Evolutionary conservation across 345 rosid species (phyloP), one percentile per base, ranked within the genome.

Genomic region (Odontarrhena argentea): DNA sequence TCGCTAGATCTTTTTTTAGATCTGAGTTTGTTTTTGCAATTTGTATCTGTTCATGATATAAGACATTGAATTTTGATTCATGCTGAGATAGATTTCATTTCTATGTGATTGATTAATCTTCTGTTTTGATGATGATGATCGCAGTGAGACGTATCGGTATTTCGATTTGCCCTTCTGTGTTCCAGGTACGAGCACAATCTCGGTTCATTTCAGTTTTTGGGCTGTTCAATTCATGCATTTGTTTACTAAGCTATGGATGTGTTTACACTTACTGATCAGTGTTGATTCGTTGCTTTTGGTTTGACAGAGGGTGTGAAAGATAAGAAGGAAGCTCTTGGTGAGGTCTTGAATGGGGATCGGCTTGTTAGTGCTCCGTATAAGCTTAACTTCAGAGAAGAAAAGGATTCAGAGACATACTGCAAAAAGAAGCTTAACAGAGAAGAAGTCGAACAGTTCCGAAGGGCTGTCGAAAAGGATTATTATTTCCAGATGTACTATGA

Each of bases 401-500:
- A 80, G 38, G 86, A 83, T 44, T 81, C 96, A n/a, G 72, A 79
- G 22, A 68, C 76, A 50, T 88, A 76, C 38, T 88, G 96, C 71
- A 71, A 32, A 46, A 80, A 60, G 77, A 81, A 69, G 74, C 84
- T 88, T 67, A 65, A 67, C 0, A 76, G 80, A 57, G 77, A 81
- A 44, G 81, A 88, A 13, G 90, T 88, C 47, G 80, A 78, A 37
- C 70, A 60, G 65, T 88, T 86, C 53, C 68, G 88, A 22, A 73
- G 65, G 34, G 92, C 88, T 2, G 84, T 88, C 18, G 81, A 70
- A 10, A 88, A 88, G 67, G 92, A 88, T 65, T 88, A 81, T 46
- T 88, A 88, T 77, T 88, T 86, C 52, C 96, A 91, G 77, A 91
- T 91, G 97, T 91, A 88, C 37, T 91, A 83, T 54, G 93, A 91